Conservation (phyloP, 176 grass and related monocot genomes). For the Phyllostachys edulis region DNA sequence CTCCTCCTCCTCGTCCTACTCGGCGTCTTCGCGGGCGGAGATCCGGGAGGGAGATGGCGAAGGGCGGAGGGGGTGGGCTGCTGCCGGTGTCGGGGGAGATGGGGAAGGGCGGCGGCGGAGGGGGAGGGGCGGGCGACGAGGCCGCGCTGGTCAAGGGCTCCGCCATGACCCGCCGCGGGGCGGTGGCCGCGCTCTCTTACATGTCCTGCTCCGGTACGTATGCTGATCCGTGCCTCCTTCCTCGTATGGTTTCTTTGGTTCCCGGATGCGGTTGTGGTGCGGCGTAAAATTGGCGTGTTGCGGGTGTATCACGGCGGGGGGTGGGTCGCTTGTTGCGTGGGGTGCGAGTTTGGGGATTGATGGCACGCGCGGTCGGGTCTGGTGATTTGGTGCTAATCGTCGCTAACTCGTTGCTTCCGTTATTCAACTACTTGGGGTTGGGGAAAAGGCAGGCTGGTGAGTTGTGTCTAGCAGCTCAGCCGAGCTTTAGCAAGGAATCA, state of each 20-base stretch:
- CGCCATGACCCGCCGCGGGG: slow-evolving; percentile 76
- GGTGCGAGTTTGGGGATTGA: background rate
- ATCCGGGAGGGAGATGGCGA: slow-evolving; percentile 41
- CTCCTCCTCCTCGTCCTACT: slow-evolving; percentile 13
- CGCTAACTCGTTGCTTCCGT: slow-evolving; percentile 2
- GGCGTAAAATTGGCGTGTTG: background rate
- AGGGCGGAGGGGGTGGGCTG: slow-evolving; percentile 29
- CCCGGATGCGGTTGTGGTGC: background rate
- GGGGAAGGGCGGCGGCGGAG: slow-evolving; percentile 36
- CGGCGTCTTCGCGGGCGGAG: slow-evolving; percentile 30
- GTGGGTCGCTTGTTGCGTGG: background rate
- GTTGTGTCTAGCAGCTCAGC: background rate
- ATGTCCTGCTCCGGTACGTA: slow-evolving; percentile 82
- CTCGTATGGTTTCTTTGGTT: background rate
- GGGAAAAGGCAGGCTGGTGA: slow-evolving; percentile 12
- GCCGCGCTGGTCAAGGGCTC: slow-evolving; percentile 74
- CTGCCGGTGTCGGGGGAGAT: slow-evolving; percentile 38
- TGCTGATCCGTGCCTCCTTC: slow-evolving; percentile 9
- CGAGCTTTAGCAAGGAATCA: background rate
- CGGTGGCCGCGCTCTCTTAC: slow-evolving; percentile 88
- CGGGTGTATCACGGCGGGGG: background rate
- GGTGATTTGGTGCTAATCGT: background rate
- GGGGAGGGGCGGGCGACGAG: slow-evolving; percentile 27
- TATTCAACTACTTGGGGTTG: background rate
- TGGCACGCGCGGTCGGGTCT: background rate